phyloP scores from a whole-genome alignment of 768 basidiomycete species.

The Pholiota microspora region DNA sequence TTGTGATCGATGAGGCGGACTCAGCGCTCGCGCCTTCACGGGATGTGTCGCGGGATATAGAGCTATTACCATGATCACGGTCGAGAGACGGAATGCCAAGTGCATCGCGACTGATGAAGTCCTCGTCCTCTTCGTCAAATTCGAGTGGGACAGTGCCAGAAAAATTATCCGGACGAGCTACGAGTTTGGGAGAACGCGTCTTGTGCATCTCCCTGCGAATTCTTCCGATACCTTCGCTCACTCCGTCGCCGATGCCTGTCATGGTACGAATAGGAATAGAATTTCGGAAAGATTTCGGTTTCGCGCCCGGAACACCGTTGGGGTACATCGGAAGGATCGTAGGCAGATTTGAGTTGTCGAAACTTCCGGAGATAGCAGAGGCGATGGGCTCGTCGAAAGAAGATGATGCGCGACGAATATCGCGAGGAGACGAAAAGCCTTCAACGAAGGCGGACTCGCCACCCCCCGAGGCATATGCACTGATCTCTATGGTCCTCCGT shows the following conservation, averaged over 20 bases:
- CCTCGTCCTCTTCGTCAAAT: slow-evolving; percentile 72
- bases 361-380: slow-evolving; percentile 63
- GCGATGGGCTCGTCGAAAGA: slow-evolving; percentile 82
- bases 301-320: slow-evolving; percentile 52
- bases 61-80: slow-evolving; percentile 12
- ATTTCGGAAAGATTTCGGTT: slow-evolving; percentile 38
- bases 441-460: slow-evolving; percentile 46
- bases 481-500: slow-evolving; percentile 68
- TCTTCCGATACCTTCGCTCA: slow-evolving; percentile 60
- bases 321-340: slow-evolving; percentile 76
- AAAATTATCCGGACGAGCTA: slow-evolving; percentile 23
- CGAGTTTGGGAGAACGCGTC: slow-evolving; percentile 44
- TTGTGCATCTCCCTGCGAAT: slow-evolving; percentile 55
- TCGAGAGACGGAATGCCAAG: slow-evolving; percentile 7
- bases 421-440: slow-evolving; percentile 38
- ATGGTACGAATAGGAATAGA: slow-evolving; percentile 60
- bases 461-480: slow-evolving; percentile 37
- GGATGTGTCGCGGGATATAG: slow-evolving; percentile 23
- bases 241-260: slow-evolving; percentile 49
- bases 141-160: slow-evolving; percentile 44
- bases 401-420: slow-evolving; percentile 43
- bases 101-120: slow-evolving; percentile 36
- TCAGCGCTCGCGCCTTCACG: slow-evolving; percentile 28
- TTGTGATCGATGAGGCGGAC: slow-evolving; percentile 28
- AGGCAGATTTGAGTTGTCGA: slow-evolving; percentile 46